These are phyloP conservation scores for Xylariaceae sp. DNA, from an alignment of 2,329 filamentous ascomycete species.

Conservation along the genomic window DNA sequence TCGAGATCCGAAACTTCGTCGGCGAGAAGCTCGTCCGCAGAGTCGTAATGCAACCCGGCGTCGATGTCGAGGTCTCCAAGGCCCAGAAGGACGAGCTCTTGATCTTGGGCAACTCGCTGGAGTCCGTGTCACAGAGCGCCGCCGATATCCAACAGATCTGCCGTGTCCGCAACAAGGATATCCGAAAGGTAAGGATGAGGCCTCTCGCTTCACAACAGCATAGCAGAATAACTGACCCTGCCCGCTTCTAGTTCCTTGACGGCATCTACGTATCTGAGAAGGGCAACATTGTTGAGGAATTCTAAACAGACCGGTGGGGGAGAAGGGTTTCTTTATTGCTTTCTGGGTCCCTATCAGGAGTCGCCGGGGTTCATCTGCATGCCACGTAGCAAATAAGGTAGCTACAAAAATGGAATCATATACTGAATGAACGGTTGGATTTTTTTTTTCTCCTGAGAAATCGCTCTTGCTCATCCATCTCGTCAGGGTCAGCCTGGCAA, in stretches of 20 bases:
- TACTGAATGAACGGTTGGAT: slow-evolving; percentile 22
- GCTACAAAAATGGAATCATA: slow-evolving; percentile 34
- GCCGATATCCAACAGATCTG: slow-evolving; percentile 99
- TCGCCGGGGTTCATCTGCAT: slow-evolving; percentile 62
- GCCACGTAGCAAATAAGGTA: slow-evolving; percentile 48
- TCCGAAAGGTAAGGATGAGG: slow-evolving; percentile 74
- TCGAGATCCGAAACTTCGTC: slow-evolving; percentile 99
- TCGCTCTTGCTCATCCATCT: no score
- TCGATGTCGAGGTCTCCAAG: slow-evolving; percentile 85
- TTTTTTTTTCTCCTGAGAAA: slow-evolving; percentile 10
- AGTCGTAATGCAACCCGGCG: slow-evolving; percentile 83
- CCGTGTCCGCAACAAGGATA: slow-evolving; percentile 99
- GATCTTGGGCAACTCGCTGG: slow-evolving; percentile 89
- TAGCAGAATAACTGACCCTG: slow-evolving; percentile 20
- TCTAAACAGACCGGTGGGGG: slow-evolving; percentile 43
- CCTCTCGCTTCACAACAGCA: background rate
- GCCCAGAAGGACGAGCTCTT: slow-evolving; percentile 97
- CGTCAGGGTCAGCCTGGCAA: no score
- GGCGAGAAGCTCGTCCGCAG: slow-evolving; percentile 98
- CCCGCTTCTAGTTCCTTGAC: slow-evolving; percentile 90
- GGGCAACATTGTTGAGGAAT: slow-evolving; percentile 82
- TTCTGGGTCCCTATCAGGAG: slow-evolving; percentile 58
- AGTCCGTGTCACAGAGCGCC: slow-evolving; percentile 95
- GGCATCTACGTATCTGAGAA: slow-evolving; percentile 99
- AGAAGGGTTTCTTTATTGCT: slow-evolving; percentile 53